These are phyloP conservation scores for Atkinsonella texensis DNA, from an alignment of 2,329 filamentous ascomycete species.

Conservation along the genomic window DNA sequence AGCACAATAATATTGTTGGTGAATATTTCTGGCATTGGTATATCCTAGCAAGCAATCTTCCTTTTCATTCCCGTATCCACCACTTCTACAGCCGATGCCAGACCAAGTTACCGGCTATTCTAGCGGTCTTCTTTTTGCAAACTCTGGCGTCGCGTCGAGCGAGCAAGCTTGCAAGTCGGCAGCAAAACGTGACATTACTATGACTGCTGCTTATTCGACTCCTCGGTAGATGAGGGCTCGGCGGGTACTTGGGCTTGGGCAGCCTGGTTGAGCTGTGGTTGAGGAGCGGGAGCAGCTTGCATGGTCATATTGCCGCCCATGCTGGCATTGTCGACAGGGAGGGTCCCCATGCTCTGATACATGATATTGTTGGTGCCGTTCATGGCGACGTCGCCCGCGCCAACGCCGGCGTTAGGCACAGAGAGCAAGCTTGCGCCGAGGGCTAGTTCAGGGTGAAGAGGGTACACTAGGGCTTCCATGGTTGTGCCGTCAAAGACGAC, in stretches of 20 bases:
- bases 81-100: no score
- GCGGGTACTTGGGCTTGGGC: background rate
- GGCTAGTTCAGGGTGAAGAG: constrained; percentile 58
- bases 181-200: no score
- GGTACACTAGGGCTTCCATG: constrained; percentile 67
- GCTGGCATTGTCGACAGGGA: background rate
- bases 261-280: background rate
- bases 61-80: no score
- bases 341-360: background rate
- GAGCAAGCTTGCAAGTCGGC: no score
- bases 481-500: constrained; percentile 80
- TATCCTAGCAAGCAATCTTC: no score
- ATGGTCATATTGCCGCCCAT: background rate
- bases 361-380: background rate
- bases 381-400: background rate
- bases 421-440: constrained; percentile 39
- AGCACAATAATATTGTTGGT: no score
- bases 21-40: no score
- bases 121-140: no score
- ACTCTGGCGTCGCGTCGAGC: no score
- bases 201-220: no score
- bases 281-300: background rate
- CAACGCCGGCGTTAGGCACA: background rate
- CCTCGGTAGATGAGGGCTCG: no score
- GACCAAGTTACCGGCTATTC: no score